Base-by-base conservation (phyloP, 768 basidiomycete genomes). In the Russula lepida region DNA sequence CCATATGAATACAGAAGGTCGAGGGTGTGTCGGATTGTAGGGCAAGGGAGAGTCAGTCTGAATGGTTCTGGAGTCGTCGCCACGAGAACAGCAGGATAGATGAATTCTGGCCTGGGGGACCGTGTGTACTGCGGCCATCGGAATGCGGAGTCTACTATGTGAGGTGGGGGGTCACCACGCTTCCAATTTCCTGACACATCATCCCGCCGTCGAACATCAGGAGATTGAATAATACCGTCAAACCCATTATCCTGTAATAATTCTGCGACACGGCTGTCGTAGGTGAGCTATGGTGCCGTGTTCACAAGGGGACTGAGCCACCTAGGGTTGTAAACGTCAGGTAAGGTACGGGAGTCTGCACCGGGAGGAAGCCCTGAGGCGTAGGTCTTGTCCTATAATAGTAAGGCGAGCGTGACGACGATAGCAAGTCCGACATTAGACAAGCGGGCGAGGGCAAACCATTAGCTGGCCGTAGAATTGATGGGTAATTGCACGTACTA, bases 291-390 rank as follows among this genome's bases (percentile, higher is more conserved):
- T 17, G 23, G 17, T 12, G n/a, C 21, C 49, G 9, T 33, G n/a
- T 17, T 33, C 25, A 23, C 6, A 15, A 15, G 19, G 7, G 17
- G 49, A 41, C 7, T 25, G 13, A 48, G n/a, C 23, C 15, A 65
- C 64, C 62, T 65, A 25, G 64, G 53, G 7, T 65, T 15, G 50
- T 65, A 65, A 19, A 65, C 51, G 23, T 64, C 56, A 13, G 62
- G 48, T 35, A 63, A 27, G 15, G 46, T 33, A 35, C 28, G 35
- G 30, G 32, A 17, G 30, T 60, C 30, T 19, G 59, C 32, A 32
- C 52, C 6, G 52, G 54, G 62, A 17, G 28, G 47, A 28, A 64
- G 53, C n/a, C 55, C 48, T 13, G 30, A 12, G 4, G 53, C 33
- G n/a, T 48, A 6, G 19, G 9, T 11, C 11, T 43, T 44, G 49